Evolutionary conservation across 768 basidiomycete genomes (phyloP).

Genomic region (Hirschioporus abietinus): DNA sequence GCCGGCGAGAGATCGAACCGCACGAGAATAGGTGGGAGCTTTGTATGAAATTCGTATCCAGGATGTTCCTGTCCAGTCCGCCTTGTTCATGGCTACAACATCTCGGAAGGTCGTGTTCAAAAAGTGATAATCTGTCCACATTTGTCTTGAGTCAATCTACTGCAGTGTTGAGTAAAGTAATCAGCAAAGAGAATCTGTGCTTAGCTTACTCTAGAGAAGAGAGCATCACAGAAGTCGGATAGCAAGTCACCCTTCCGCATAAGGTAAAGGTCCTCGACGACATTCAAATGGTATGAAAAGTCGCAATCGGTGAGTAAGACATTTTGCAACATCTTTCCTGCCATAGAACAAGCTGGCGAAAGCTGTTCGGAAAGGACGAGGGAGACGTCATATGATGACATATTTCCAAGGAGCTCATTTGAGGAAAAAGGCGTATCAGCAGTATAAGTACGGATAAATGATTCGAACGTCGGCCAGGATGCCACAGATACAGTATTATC

Average conservation of each 20-base stretch:
- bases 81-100: constrained; percentile 41
- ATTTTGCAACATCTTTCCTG: constrained; percentile 47
- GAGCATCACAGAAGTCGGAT: constrained; percentile 63
- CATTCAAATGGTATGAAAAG: constrained; percentile 42
- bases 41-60: constrained; percentile 63
- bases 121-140: constrained; percentile 81
- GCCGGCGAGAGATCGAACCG: constrained; percentile 60
- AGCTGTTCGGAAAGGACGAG: constrained; percentile 42
- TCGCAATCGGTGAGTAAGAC: constrained; percentile 64
- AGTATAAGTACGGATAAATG: not conserved
- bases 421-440: not conserved
- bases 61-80: constrained; percentile 57
- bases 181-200: not conserved
- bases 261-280: constrained; percentile 65
- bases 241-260: constrained; percentile 78
- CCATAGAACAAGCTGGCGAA: constrained; percentile 46
- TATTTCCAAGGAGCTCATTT: not conserved
- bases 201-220: constrained; percentile 62
- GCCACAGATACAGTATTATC: not conserved
- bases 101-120: constrained; percentile 74
- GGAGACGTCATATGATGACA: constrained; percentile 8
- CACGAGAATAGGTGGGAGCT: constrained; percentile 41
- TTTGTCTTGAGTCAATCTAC: constrained; percentile 69
- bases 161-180: not conserved
- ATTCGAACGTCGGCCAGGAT: not conserved